Evolutionary conservation across 2,329 filamentous ascomycete genomes (phyloP), one percentile per base, ranked within the genome.

Genomic region (Ceratocystis colombiana): DNA sequence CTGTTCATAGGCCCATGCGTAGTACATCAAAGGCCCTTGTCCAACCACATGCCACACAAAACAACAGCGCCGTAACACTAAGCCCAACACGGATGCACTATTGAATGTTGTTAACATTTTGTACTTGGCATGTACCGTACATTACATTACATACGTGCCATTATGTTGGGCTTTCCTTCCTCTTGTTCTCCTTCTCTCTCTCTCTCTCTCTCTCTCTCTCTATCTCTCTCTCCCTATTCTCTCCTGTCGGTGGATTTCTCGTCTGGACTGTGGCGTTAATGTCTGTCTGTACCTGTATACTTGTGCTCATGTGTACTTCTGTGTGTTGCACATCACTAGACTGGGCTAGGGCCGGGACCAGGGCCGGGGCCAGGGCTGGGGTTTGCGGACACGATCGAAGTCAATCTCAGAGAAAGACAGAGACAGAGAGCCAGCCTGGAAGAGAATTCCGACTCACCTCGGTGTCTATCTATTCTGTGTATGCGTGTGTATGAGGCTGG

Each of bases 41-140:
- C 53, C 53, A 57, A 25, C 50, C 22, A 55, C 12, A 55, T 25
- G 46, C 20, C 20, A 48, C 20, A 50, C 20, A 50, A 50, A 20
- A 50, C 53, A 57, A 57, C 53, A 57, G 28, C 53, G 22, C 53
- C 12, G 53, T 57, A 57, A 57, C 53, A 57, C 53, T 30, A 57
- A 33, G 53, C 53, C 53, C 25, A 57, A 30, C 53, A 17, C 53
- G 10, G 37, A 41, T 41, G 37, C 12, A 12, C 37, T 41, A 3
- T 41, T 41, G 37, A 41, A 15, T 41, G 3, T 15, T 41, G 37
- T 12, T 12, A 41, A 41, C 37, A 41, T 41, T 3, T 12, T 41
- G 37, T 12, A 41, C 37, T 41, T 41, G 37, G 37, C 10, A 41
- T 41, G 37, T 41, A 41, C 37, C 10, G 37, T n/a, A n/a, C n/a